A percentile compares a stretch with the other conserved stretches of the same genome.
phyloP scores from a whole-genome alignment of 176 grass and related monocot species.

The Cenchrus fungigraminus region DNA sequence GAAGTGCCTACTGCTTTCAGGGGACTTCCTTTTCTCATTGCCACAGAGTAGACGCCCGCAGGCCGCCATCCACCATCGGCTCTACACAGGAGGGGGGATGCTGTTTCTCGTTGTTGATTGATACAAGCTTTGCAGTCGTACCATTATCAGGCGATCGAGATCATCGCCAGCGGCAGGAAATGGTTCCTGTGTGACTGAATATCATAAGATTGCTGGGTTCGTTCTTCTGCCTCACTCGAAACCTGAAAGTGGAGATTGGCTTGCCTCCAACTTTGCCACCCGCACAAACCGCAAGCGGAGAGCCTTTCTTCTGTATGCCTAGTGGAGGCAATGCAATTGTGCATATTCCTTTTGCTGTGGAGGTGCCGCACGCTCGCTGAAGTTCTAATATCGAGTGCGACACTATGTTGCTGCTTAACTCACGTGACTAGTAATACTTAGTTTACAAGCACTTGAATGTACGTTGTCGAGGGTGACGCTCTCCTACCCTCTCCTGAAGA shows the following conservation, averaged over 20 bases:
- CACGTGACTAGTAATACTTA: too few relatives aligned
- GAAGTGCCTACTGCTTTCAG: constrained; percentile 55
- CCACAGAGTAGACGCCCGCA: constrained; percentile 56
- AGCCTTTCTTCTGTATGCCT: neutral
- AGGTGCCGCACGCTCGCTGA: neutral
- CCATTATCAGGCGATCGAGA: neutral
- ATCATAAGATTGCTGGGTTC: neutral
- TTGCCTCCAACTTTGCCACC: neutral
- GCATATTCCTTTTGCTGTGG: neutral
- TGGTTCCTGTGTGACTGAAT: neutral
- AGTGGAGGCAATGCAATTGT: constrained; percentile 1
- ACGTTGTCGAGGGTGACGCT: too few relatives aligned
- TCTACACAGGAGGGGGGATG: neutral
- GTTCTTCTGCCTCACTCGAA: neutral
- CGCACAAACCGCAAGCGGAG: neutral
- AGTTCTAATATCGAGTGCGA: neutral
- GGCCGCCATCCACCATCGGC: constrained; percentile 1
- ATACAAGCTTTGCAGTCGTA: neutral
- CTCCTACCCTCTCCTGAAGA: too few relatives aligned
- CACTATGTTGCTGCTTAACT: neutral
- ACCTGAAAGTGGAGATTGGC: neutral
- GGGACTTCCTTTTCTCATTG: constrained; percentile 85
- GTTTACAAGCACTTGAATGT: too few relatives aligned
- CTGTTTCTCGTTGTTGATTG: neutral
- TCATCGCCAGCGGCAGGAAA: neutral